Percentiles rank a stretch among this genome's conserved stretches.
Conservation (phyloP, 352 stramenopile species). For the Globisporangium spiculum region DNA sequence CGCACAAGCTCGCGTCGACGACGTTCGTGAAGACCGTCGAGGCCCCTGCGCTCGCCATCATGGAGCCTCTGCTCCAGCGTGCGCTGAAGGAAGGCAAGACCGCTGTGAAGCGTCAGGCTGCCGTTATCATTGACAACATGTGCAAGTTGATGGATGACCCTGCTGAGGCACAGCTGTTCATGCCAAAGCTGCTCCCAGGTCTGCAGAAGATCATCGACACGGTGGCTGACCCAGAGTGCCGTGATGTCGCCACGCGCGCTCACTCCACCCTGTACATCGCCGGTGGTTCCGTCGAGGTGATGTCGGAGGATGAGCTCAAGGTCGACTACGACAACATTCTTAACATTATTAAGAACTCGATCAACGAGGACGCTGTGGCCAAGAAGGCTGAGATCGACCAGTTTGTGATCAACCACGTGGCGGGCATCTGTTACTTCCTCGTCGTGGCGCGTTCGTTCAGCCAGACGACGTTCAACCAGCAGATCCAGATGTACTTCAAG, state of each 20-base stretch:
- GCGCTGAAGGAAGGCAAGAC: constrained; percentile 95
- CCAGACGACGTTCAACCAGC: constrained; percentile 92
- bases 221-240: constrained; percentile 96
- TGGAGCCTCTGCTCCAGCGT: constrained; percentile 96
- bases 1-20: constrained; percentile 97
- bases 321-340: constrained; percentile 86
- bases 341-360: constrained; percentile 76
- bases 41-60: constrained; percentile 94
- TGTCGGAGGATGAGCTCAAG: constrained; percentile 88
- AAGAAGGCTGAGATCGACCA: constrained; percentile 89
- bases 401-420: constrained; percentile 89
- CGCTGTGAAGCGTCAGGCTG: constrained; percentile 96
- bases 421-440: constrained; percentile 82
- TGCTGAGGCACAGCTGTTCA: constrained; percentile 95
- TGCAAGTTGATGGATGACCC: constrained; percentile 98
- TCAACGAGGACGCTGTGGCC: constrained; percentile 66
- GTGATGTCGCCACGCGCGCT: constrained; percentile 93
- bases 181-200: constrained; percentile 95
- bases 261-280: constrained; percentile 93
- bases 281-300: constrained; percentile 91
- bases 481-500: constrained; percentile 89
- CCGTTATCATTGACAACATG: constrained; percentile 99
- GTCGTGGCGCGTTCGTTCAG: constrained; percentile 93
- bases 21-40: constrained; percentile 99
- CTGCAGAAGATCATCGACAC: constrained; percentile 96